Base-by-base conservation (phyloP, 208 protist genomes). In the Acanthamoeba castellanii region DNA sequence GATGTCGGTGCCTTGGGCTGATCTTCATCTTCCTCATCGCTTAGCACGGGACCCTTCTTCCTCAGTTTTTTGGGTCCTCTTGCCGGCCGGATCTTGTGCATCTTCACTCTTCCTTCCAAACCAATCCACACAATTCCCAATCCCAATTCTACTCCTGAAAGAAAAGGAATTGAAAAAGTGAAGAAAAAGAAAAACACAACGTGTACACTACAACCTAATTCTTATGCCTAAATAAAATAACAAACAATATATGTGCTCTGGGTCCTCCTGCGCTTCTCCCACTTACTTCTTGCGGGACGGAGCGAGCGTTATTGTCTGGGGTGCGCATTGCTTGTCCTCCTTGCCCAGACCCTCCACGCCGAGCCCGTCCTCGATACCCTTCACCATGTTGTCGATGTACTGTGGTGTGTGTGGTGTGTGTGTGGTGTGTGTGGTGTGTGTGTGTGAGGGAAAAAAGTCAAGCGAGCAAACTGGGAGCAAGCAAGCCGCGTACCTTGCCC, bases 331-430 rank as follows among this genome's bases (percentile, higher is more conserved):
- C 30, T 25, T 81, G 32, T 52, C 5, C 50, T 88, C 66, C 87
- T 92, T 92, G 87, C 87, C 87, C 59, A 92, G 61, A 9, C 87
- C 87, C 61, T 92, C 87, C 87, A 92, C 87, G 61, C 85, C 87
- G 13, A 92, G 64, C 16, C 87, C 87, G 61, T 92, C 87, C 42
- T 92, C 87, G 27, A 92, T 74, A 7, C 87, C 87, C 45, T 92
- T 92, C 34, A 92, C 87, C 59, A 92, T n/a, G 87, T 92, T 92
- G 64, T 92, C 87, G 59, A 92, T 92, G 59, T 92, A 92, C 87
- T 92, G 87, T 18, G 2, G 0, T 13, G 64, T 5, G 50, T 37
- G 20, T 57, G 9, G 18, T 25, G 45, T 45, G 42, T 30, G 16
- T 88, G 32, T 27, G 37, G 1, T 8, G 50, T 55, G 9, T 55